These are phyloP conservation scores for Aspergillus thermomutatus DNA, from an alignment of 2,329 filamentous ascomycete species.

Conservation along the genomic window DNA sequence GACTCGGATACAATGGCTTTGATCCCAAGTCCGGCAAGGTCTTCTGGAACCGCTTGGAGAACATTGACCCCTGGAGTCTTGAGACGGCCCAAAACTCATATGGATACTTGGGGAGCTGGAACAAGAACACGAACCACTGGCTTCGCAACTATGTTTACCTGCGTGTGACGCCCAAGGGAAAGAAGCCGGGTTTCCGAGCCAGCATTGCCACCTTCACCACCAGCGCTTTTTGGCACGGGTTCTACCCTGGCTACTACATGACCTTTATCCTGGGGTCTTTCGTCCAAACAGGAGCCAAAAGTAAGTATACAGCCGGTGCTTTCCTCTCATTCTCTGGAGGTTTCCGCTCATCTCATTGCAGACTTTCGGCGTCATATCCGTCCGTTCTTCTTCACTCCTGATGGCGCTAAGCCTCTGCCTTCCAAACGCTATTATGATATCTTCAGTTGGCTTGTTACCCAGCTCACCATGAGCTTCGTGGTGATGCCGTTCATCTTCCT, in stretches of 20 bases:
- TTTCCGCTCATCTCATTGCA: constrained; percentile 38
- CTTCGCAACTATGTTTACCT: constrained; percentile 93
- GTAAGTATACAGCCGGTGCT: constrained; percentile 53
- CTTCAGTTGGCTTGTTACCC: constrained; percentile 70
- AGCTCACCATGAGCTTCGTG: constrained; percentile 77
- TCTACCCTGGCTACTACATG: constrained; percentile 95
- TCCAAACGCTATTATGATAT: constrained; percentile 86
- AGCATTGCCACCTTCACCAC: constrained; percentile 92
- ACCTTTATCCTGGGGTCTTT: constrained; percentile 86
- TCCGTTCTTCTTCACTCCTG: constrained; percentile 84
- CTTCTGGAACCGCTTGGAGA: constrained; percentile 85
- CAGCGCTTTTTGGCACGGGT: constrained; percentile 96
- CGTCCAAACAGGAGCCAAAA: constrained; percentile 89
- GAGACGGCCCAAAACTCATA: constrained; percentile 93
- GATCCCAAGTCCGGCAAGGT: constrained; percentile 81
- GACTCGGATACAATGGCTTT: constrained; percentile 90
- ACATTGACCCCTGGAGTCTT: constrained; percentile 80
- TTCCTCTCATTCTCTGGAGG: not conserved
- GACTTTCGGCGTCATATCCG: constrained; percentile 86
- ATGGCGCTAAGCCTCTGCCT: constrained; percentile 64
- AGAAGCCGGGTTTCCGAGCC: constrained; percentile 93
- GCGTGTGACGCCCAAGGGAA: constrained; percentile 88
- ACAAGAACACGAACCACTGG: constrained; percentile 98
- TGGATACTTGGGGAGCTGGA: constrained; percentile 88
- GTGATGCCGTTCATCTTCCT: constrained; percentile 84